Base-by-base conservation (phyloP, 2,329 filamentous ascomycete genomes). In the Coniochaeta hoffmannii region DNA sequence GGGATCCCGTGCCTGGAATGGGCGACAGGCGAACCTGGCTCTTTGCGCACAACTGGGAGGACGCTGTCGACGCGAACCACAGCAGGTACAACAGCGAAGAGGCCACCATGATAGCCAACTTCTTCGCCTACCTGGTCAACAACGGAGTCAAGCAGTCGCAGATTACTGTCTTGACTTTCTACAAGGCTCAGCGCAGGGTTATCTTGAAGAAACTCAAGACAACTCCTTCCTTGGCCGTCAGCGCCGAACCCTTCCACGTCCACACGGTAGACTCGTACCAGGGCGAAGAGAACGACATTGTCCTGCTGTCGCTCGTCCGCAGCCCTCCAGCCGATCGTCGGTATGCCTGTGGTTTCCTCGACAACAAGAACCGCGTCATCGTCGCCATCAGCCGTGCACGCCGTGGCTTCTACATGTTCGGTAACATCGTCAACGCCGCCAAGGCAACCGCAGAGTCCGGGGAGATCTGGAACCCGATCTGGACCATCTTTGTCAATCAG, bases 191-290 rank as follows among this genome's bases (percentile, higher is more conserved):
- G 65, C 79, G 86, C 46, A 87, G 87, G 60, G 71, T 77, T 2
- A 76, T 96, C 2, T 63, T 84, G 0, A 74, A 72, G 14, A 68
- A 71, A 6, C 67, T 86, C 3, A 63, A 17, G 65, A 71, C 36
- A 41, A 62, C 34, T 46, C 64, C 53, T 53, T 71, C 36, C 35
- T n/a, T 51, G 49, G 49, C 19, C 1, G 59, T 65, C 19, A 64
- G 66, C 7, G 68, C 65, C 2, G 36, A 53, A 5, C 54, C 59
- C 46, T 65, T 80, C 62, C 86, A 86, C 2, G 86, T 96, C 1
- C 81, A 83, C 32, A 96, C 91, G 0, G 89, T 97, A 0, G 92
- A 96, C 64, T 89, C 88, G 0, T 96, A 93, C 64, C 91, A 96
- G 67, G 91, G 91, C 12, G 90, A 96, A 63, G 90, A 96, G 66